Evolutionary conservation across 2,329 filamentous ascomycete genomes (phyloP), one percentile per base, ranked within the genome.

Genomic region (Hymenoscyphus occultus): DNA sequence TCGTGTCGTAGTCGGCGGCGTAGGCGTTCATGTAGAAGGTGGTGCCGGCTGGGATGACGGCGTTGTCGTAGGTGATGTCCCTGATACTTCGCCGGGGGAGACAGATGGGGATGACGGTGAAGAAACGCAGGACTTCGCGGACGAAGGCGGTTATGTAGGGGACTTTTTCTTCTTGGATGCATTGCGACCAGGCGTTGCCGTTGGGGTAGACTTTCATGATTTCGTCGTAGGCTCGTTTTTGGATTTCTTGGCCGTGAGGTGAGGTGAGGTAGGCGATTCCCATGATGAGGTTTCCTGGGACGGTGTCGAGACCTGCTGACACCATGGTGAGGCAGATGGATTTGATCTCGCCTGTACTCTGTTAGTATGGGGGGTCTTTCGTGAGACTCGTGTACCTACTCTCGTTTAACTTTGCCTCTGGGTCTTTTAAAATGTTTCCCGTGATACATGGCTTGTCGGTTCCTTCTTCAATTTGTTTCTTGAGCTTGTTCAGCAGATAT

Each of bases 11-110:
- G 76, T 93, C 84, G 32, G 89, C 90, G 0, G 88, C 89, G 76
- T 89, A 92, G 10, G 90, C 88, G 71, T 89, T 93, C 90, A 94
- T 89, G 77, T 93, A 92, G 71, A 94, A 92, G 1, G 88, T 91
- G 0, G 89, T 93, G 1, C 90, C 89, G 0, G 90, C 83, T 0
- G 91, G 91, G 45, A 95, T 90, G 1, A 82, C 78, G 0, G 86
- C 80, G 16, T 85, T 85, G 31, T 90, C 81, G 78, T 88, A 93
- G 3, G 83, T 80, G 64, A 94, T 90, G 67, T 90, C 87, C 70
- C 88, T 90, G 74, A 90, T 89, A 67, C 82, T 90, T 16, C 86
- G 86, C 3, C 91, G 82, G 0, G 91, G 91, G 0, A 95, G 81
- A 71, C 87, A 92, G 71, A 95, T 89, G 1, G 90, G 90, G 68